Evolutionary conservation across 192 early-diverging fungal genomes (phyloP), one percentile per base, ranked within the genome.

Genomic region (Phlyctochytrium planicorne): DNA sequence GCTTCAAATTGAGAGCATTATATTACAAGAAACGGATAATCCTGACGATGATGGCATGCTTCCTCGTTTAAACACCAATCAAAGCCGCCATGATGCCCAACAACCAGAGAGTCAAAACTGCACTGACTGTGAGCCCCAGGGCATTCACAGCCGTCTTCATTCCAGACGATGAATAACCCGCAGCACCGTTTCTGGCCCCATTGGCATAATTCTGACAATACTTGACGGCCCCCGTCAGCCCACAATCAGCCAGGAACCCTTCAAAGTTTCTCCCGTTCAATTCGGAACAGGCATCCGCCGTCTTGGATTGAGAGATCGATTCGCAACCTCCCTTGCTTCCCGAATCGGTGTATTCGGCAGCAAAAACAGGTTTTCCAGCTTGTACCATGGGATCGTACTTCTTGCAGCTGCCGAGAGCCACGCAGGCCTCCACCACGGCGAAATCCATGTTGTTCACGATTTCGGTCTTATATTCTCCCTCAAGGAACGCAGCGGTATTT

Each of bases 381-480:
- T 20, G 6, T 20, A 20, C 40, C 20, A 47, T 47, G 10, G 10
- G 10, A 20, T 6, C 40, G 40, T 47, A 47, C 20, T 47, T 47
- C 10, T 47, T 34, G 50, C 69, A 70, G 2, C 30, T 29, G 16
- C 34, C 56, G 20, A 2, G 10, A 14, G 53, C 59, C 4, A 27
- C 31, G 53, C 67, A 68, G n/a, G 2, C n/a, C 34, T 68, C 67
- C 2, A 68, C 35, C 4, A 68, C 59, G 30, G 57, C 67, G 24
- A 63, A 68, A 50, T 68, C 67, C 27, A 29, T 57, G 14, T 25
- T 25, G 20, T 25, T 29, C 14, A 57, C 25, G 20, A 57, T 57
- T 27, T 57, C 20, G 40, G 6, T 20, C 10, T 20, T 20, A 20
- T 47, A 20, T n/a, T n/a, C n/a, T 20, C 3, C 10, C 47, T 2